Evolutionary conservation across 129 eudicot genomes (phyloP).

Genomic region (Calendula officinalis): DNA sequence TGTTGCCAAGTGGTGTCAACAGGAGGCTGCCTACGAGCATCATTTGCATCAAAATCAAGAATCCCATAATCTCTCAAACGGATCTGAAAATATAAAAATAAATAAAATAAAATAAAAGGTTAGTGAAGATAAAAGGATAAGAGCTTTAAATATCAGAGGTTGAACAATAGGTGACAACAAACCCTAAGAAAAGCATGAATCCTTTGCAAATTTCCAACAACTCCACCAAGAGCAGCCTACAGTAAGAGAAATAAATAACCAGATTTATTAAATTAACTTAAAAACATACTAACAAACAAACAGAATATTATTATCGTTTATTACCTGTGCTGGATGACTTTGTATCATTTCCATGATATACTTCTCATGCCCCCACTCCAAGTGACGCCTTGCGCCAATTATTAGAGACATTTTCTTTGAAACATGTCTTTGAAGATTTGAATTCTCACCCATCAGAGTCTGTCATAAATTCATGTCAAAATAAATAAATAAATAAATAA

Average conservation of each 20-base stretch:
- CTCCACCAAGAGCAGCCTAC: slow-evolving; percentile 99
- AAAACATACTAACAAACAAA: slow-evolving; percentile 1
- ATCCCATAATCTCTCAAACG: slow-evolving; percentile 90
- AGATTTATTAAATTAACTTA: not conserved
- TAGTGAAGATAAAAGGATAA: slow-evolving; percentile 12
- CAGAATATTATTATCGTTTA: slow-evolving; percentile 11
- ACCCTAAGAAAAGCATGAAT: slow-evolving; percentile 97
- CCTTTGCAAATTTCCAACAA: slow-evolving; percentile 83
- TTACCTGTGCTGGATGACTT: slow-evolving; percentile 93
- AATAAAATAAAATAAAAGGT: not conserved
- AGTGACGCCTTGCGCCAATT: slow-evolving; percentile 85
- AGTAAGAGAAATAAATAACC: slow-evolving; percentile 26
- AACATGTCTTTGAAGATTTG: slow-evolving; percentile 42
- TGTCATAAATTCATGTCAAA: no score
- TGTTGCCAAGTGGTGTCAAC: slow-evolving; percentile 99
- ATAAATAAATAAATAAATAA: slow-evolving; percentile 5
- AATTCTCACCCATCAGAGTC: slow-evolving; percentile 76
- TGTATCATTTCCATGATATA: slow-evolving; percentile 81
- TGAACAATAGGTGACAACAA: slow-evolving; percentile 30
- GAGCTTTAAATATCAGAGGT: no score
- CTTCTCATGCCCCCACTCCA: slow-evolving; percentile 97
- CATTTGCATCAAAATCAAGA: slow-evolving; percentile 90
- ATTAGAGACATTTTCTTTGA: slow-evolving; percentile 75
- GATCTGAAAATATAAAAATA: slow-evolving; percentile 44
- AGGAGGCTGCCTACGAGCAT: slow-evolving; percentile 97